Conservation (phyloP, 1,284 basidiomycete genomes). For the Cutaneotrichosporon cutaneum region DNA sequence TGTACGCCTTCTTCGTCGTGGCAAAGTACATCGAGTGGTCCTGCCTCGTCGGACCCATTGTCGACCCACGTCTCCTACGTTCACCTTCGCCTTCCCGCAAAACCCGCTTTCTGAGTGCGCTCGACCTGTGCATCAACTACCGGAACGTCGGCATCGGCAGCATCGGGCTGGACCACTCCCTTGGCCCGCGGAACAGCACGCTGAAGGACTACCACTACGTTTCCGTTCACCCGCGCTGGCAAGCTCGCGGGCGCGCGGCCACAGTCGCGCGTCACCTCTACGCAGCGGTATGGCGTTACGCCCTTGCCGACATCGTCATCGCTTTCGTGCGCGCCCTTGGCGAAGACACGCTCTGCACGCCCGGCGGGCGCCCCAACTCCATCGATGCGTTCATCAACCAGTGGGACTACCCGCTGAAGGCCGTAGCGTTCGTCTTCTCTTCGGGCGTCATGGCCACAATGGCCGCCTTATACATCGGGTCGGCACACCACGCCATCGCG, state of each 20-base stretch:
- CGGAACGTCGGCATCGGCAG: slow-evolving; percentile 36
- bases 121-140: slow-evolving; percentile 37
- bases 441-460: slow-evolving; percentile 46
- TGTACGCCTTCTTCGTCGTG: background rate
- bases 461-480: slow-evolving; percentile 24
- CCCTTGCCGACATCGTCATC: background rate
- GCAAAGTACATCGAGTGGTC: slow-evolving; percentile 2
- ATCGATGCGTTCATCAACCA: background rate
- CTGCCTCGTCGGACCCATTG: background rate
- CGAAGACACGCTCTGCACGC: background rate
- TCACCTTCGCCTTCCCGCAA: slow-evolving; percentile 7
- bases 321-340: background rate
- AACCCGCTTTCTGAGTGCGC: slow-evolving; percentile 24
- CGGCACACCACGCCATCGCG: background rate
- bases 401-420: background rate
- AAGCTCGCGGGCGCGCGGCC: background rate
- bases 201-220: background rate
- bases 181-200: slow-evolving; percentile 5
- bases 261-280: background rate
- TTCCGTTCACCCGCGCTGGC: background rate
- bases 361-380: background rate
- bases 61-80: slow-evolving; percentile 23
- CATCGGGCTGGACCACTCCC: slow-evolving; percentile 22
- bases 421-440: background rate
- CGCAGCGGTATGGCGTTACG: background rate